These are phyloP conservation scores for Lichtheimia ornata DNA, from an alignment of 371 early-diverging fungal species.

Conservation along the genomic window DNA sequence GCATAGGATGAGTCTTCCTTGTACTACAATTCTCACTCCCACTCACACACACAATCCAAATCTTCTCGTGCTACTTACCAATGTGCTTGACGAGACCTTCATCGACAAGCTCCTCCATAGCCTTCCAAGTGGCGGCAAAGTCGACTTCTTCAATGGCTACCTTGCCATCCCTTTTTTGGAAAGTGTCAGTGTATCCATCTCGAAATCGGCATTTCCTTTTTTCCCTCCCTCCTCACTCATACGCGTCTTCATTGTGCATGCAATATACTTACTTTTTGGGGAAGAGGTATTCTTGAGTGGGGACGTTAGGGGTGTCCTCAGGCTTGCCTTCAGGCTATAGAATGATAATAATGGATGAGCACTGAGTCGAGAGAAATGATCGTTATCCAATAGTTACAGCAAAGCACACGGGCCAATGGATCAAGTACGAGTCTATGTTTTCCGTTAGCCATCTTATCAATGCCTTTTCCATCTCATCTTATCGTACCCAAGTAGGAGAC, in stretches of 20 bases:
- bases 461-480: neutral
- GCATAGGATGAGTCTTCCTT: no score
- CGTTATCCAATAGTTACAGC: constrained; percentile 17
- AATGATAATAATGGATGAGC: neutral
- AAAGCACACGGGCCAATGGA: constrained; percentile 70
- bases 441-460: neutral
- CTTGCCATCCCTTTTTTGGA: constrained; percentile 24
- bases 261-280: constrained; percentile 31
- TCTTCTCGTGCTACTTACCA: constrained; percentile 38
- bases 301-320: constrained; percentile 36
- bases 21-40: no score
- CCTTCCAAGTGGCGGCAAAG: constrained; percentile 67
- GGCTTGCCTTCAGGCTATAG: constrained; percentile 30
- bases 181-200: neutral
- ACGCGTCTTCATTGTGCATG: no score
- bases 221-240: no score
- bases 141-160: constrained; percentile 47
- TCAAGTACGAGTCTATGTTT: constrained; percentile 77
- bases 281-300: constrained; percentile 32
- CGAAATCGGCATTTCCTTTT: neutral
- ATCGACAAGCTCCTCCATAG: constrained; percentile 70
- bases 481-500: constrained; percentile 67
- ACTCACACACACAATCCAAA: neutral
- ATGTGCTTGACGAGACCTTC: constrained; percentile 61
- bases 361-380: neutral